phyloP scores from a whole-genome alignment of 2,329 filamentous ascomycete genomes.

The Ophiostoma ulmi region DNA sequence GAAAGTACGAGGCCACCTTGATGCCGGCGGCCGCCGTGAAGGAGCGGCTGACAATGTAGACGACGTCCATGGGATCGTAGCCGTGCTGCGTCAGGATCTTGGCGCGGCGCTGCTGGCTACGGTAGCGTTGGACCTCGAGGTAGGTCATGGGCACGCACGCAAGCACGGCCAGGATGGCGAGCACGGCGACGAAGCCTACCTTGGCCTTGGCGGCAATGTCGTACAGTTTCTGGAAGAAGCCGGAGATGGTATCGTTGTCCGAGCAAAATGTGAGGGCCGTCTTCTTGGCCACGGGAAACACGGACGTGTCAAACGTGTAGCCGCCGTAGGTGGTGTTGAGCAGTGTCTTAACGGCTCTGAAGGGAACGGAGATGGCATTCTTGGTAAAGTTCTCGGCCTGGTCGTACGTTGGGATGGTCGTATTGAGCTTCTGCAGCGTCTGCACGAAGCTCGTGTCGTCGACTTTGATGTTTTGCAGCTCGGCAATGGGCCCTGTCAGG shows the following conservation, averaged over 20 bases:
- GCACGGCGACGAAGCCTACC: constrained; percentile 69
- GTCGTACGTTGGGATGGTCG: constrained; percentile 74
- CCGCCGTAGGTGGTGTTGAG: constrained; percentile 65
- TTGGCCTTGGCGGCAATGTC: constrained; percentile 62
- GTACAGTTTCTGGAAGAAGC: constrained; percentile 74
- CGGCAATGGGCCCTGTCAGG: constrained; percentile 57
- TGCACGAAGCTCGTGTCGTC: constrained; percentile 61
- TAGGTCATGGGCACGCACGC: constrained; percentile 71
- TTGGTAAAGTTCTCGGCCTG: constrained; percentile 79
- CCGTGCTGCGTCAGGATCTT: constrained; percentile 55
- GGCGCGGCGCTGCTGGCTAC: constrained; percentile 64
- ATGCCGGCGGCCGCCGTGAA: constrained; percentile 69
- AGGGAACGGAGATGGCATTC: constrained; percentile 68
- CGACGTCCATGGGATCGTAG: constrained; percentile 77
- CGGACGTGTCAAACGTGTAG: constrained; percentile 71
- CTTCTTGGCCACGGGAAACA: constrained; percentile 81
- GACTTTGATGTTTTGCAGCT: constrained; percentile 66
- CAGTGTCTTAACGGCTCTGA: constrained; percentile 68
- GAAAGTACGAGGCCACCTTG: constrained; percentile 57
- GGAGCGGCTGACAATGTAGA: constrained; percentile 81
- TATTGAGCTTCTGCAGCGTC: constrained; percentile 67
- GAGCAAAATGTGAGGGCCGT: constrained; percentile 82
- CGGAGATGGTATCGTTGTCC: constrained; percentile 71
- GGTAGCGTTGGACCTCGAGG: constrained; percentile 73
- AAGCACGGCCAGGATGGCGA: constrained; percentile 47